Base-by-base conservation (phyloP, 768 basidiomycete species). In the Termitomyces sp. region DNA sequence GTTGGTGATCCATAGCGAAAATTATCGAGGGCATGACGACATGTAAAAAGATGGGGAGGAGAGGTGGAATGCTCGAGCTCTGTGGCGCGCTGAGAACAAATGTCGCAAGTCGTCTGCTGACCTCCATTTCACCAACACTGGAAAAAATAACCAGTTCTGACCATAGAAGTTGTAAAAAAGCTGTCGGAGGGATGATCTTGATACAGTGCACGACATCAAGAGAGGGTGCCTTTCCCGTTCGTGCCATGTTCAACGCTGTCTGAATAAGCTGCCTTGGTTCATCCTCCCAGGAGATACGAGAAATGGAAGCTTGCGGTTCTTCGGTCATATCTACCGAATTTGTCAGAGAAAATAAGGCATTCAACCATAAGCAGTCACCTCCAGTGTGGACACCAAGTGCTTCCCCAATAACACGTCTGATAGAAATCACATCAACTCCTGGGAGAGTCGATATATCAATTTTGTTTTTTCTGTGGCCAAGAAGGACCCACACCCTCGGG, bases 31-130 rank as follows among this genome's bases (percentile, higher is more conserved):
- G 90, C 14, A 88, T 66, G n/a, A 87, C 68, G 54, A 80, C 72
- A 65, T 88, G 82, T 58, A 90, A 64, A 66, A 91, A 92, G 28
- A 88, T 77, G 0, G 88, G 88, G 21, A 93, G 73, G 6, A 92
- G 74, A 1, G 88, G 88, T 1, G 85, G 83, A 1, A 67, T 66
- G 45, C 61, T 64, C 9, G 78, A 66, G 19, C 73, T 70, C 22
- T 80, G 81, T 41, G 88, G 88, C 58, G 75, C 81, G 28, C 83
- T 79, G 38, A 92, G 74, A 38, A 84, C 77, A 66, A 84, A 88
- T 0, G 85, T 86, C 45, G 82, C 81, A 26, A 91, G 70, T 41
- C 87, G 78, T 51, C 82, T 76, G 65, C 81, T 81, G 17, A 74
- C 76, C 56, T 90, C 88, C 42, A 80, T 73, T 56, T 84, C 83